These are phyloP conservation scores for Blepharisma japonicum DNA, from an alignment of 73 alveolate species.

Conservation along the genomic window DNA sequence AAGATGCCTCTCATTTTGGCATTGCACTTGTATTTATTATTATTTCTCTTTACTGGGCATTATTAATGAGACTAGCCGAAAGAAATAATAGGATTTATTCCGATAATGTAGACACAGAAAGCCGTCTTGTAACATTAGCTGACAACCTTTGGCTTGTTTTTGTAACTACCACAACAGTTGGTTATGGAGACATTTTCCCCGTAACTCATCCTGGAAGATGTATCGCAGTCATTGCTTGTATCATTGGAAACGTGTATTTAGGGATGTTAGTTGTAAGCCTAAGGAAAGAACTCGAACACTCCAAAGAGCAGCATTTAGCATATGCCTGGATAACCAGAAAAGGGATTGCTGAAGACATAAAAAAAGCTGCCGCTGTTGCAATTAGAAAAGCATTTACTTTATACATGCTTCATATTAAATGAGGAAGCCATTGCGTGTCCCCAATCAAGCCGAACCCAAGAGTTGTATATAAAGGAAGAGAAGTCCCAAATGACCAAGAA, in stretches of 20 bases:
- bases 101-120: background rate
- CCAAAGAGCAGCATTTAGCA: background rate
- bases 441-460: slow-evolving; percentile 8
- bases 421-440: background rate
- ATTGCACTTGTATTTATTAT: background rate
- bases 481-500: background rate
- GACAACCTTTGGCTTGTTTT: slow-evolving; percentile 22
- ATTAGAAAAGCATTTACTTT: slow-evolving; percentile 2
- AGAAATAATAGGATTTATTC: background rate
- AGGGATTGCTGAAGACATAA: too few relatives aligned
- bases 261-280: slow-evolving; percentile 18
- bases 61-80: slow-evolving; percentile 4
- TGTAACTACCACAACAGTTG: slow-evolving; percentile 13
- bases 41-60: slow-evolving; percentile 19
- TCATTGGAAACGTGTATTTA: slow-evolving; percentile 16
- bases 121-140: background rate
- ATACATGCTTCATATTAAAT: background rate
- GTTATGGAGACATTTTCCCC: slow-evolving; percentile 19
- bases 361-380: background rate
- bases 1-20: slow-evolving; percentile 3
- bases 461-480: background rate
- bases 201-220: slow-evolving; percentile 12
- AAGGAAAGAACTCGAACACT: background rate
- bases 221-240: slow-evolving; percentile 2
- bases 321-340: slow-evolving; percentile 3